Conservation (phyloP, 257 asterid species). For the Solanum dulcamara region DNA sequence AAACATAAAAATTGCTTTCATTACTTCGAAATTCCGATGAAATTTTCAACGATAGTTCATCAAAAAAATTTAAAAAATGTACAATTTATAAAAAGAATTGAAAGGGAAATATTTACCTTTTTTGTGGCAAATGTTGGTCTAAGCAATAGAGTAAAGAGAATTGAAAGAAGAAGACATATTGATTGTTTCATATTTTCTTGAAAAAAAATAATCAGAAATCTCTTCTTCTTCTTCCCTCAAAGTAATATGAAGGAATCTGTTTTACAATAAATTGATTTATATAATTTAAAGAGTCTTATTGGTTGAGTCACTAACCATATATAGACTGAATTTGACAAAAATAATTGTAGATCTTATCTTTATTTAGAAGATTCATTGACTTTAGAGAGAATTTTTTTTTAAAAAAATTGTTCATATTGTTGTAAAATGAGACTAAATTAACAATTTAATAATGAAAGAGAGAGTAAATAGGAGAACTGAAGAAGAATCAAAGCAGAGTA, state of each 20-base stretch:
- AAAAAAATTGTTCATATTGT: background rate
- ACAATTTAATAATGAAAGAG: no score
- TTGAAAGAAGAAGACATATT: conserved; percentile 45
- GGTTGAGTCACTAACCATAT: background rate
- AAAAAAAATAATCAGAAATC: background rate
- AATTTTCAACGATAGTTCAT: background rate
- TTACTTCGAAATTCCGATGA: background rate
- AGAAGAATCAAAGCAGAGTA: no score
- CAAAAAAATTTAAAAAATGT: background rate
- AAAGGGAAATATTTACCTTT: conserved; percentile 38
- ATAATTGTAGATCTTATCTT: background rate
- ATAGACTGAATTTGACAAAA: background rate
- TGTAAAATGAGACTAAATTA: no score
- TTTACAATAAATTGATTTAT: background rate
- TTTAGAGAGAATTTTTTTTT: background rate
- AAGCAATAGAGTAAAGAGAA: conserved; percentile 29
- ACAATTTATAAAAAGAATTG: background rate
- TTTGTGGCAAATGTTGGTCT: conserved; percentile 64
- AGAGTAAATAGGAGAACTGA: no score
- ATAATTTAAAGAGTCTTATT: background rate
- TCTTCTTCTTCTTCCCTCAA: background rate
- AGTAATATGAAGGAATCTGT: background rate
- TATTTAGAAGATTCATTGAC: background rate
- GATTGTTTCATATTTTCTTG: conserved; percentile 11
- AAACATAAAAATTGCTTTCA: background rate